Conservation (phyloP, 202 grass and related monocot species). For the Zoysia matrella region DNA sequence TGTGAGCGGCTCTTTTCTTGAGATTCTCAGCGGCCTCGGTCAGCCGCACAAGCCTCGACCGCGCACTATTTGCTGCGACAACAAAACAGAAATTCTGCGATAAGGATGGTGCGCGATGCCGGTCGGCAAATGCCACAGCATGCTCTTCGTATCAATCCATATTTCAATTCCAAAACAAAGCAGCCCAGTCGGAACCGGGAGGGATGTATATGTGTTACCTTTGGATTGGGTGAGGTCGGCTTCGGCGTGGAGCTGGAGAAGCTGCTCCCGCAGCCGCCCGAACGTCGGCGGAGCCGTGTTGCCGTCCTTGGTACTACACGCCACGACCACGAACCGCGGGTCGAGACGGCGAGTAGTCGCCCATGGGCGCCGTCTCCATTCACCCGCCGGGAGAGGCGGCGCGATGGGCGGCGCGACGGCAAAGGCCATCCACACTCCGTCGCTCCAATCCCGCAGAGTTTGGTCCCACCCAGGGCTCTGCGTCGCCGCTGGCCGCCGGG, state of each 20-base stretch:
- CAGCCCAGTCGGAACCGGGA: neutral
- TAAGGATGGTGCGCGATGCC: constrained; percentile 9
- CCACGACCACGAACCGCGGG: constrained; percentile 22
- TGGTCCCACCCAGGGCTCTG: neutral
- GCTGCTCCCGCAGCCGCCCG: constrained; percentile 58
- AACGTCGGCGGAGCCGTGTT: constrained; percentile 32
- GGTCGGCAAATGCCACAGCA: neutral
- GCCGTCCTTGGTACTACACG: constrained; percentile 3
- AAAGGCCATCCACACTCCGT: constrained; percentile 21
- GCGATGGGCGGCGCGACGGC: constrained; percentile 18
- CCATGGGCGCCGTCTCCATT: constrained; percentile 16
- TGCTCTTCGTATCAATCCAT: neutral
- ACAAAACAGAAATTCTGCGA: constrained; percentile 33
- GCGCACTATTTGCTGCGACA: constrained; percentile 63
- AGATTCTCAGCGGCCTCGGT: constrained; percentile 91
- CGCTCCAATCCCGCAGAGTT: neutral
- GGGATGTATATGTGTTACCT: constrained; percentile 40
- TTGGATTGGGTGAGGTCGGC: constrained; percentile 72
- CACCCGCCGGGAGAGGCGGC: neutral
- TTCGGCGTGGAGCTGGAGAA: constrained; percentile 74
- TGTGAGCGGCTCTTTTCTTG: constrained; percentile 64
- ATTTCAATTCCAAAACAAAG: no score
- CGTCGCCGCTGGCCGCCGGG: neutral
- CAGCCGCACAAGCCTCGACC: constrained; percentile 79
- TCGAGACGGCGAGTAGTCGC: neutral